Evolutionary conservation across 805 yeast genomes (phyloP).

Genomic region (Wickerhamomyces ciferrii): DNA sequence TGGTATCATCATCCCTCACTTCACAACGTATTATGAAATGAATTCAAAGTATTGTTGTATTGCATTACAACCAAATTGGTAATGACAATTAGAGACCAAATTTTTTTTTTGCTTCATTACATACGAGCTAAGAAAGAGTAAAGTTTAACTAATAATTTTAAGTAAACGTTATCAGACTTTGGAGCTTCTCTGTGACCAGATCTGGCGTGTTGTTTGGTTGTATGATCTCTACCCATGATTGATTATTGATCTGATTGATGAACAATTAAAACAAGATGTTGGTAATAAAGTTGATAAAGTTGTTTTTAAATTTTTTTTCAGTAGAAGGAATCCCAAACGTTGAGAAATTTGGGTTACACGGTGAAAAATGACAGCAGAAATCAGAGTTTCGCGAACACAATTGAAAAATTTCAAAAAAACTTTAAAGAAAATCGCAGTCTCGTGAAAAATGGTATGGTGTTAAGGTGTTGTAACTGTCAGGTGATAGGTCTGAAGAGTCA

Average conservation of each 20-base stretch:
- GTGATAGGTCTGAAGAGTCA: too few species aligned
- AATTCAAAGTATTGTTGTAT: not conserved
- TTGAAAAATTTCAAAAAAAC: too few species aligned
- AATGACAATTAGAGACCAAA: not conserved
- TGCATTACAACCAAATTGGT: not conserved
- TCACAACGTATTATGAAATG: too few species aligned
- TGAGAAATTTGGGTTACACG: slow-evolving; percentile 6
- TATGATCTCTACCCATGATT: slow-evolving; percentile 96
- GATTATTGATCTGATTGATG: slow-evolving; percentile 1
- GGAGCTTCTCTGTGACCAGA: slow-evolving; percentile 98
- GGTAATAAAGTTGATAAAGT: not conserved
- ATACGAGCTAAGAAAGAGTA: slow-evolving; percentile 99
- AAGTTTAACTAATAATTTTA: slow-evolving; percentile 94
- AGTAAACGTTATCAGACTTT: slow-evolving; percentile 98
- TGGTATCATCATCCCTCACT: not conserved
- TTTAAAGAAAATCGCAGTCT: too few species aligned
- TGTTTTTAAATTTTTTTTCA: not conserved
- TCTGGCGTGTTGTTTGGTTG: slow-evolving; percentile 93
- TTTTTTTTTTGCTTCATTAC: slow-evolving; percentile 33
- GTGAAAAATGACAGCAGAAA: not conserved
- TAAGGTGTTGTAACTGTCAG: too few species aligned
- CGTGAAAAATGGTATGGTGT: too few species aligned
- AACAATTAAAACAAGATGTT: not conserved
- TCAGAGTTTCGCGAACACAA: too few species aligned
- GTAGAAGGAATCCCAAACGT: not conserved